Evolutionary conservation across 2,329 filamentous ascomycete species (phyloP), one percentile per base, ranked within the genome.

Genomic region (Amauroascus verrucosus): DNA sequence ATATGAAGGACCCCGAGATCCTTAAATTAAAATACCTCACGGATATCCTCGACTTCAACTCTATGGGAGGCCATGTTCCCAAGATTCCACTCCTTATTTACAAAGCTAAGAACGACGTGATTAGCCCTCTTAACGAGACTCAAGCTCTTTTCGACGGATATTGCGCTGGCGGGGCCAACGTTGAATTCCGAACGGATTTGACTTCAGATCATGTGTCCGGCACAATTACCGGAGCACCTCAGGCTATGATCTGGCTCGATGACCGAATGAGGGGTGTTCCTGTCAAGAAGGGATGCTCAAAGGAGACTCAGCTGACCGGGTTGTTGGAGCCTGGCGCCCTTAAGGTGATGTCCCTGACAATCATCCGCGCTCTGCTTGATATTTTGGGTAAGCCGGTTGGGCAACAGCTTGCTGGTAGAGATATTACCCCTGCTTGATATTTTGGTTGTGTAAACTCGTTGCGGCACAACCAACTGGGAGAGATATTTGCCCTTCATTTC

Each of bases 51-150:
- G n/a, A 59, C 1, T 57, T 48, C 9, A 64, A 64, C 46, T 57
- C 57, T 4, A 66, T 72, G 66, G 69, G 68, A 13, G 63, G 66
- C 20, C 68, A 73, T 48, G 62, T 69, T 0, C 77, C 76, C 0
- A 56, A 64, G 9, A 74, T 77, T 60, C 76, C 77, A 0, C 50
- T 78, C 6, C 75, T 75, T 55, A 60, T 76, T 2, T 78, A 79
- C 62, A 78, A 79, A 56, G 72, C 75, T 0, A 67, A 73, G 16
- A 55, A 60, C 1, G 76, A 80, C 35, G 70, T 77, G 51, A 63
- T 76, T 48, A 72, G 68, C 6, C 63, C 66, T 2, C 64, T 76
- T 2, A 63, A 58, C 3, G 70, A 73, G 28, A 76, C 72, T 2
- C 75, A 79, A 51, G 63, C 56, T 0, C 58, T 77, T 16, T 67